A percentile compares a stretch with the other conserved stretches of the same genome.
phyloP scores from a whole-genome alignment of 345 rosid genomes.

The Arabidopsis arenosa region DNA sequence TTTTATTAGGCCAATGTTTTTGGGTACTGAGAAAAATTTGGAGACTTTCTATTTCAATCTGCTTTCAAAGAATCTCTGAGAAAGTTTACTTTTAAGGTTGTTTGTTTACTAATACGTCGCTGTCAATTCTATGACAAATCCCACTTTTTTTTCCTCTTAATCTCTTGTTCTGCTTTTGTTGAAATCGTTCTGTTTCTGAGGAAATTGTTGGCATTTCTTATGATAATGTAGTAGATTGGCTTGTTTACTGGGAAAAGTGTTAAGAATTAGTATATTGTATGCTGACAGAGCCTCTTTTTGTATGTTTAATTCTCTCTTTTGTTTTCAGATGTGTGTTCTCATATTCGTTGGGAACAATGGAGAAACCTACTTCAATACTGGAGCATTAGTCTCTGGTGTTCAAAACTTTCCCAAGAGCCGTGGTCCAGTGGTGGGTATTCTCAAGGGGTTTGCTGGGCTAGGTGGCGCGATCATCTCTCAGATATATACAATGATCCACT shows the following conservation, averaged over 20 bases:
- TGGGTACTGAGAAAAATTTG: conserved; percentile 16
- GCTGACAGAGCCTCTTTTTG: neutral
- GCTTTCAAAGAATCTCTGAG: conserved; percentile 24
- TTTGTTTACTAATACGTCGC: conserved; percentile 19
- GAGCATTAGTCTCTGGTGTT: conserved; percentile 89
- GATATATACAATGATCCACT: conserved; percentile 73
- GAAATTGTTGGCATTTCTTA: neutral
- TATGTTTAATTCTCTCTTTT: neutral
- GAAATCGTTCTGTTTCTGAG: neutral
- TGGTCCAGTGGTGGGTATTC: conserved; percentile 97
- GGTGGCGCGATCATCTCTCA: conserved; percentile 97
- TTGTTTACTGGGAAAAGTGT: conserved; percentile 2
- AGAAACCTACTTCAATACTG: conserved; percentile 96
- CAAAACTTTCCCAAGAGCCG: conserved; percentile 96
- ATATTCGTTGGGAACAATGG: conserved; percentile 95
- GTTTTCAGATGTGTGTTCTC: conserved; percentile 84
- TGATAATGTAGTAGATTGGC: neutral
- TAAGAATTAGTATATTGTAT: neutral
- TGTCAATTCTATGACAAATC: conserved; percentile 20
- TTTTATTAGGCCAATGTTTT: neutral
- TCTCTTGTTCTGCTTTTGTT: conserved; percentile 18
- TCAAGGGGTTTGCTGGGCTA: conserved; percentile 96
- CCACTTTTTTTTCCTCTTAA: neutral
- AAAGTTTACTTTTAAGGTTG: conserved; percentile 35
- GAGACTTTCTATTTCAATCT: conserved; percentile 2